phyloP scores from a whole-genome alignment of 2,329 filamentous ascomycete genomes.

The Sarocladiaceae sp. region DNA sequence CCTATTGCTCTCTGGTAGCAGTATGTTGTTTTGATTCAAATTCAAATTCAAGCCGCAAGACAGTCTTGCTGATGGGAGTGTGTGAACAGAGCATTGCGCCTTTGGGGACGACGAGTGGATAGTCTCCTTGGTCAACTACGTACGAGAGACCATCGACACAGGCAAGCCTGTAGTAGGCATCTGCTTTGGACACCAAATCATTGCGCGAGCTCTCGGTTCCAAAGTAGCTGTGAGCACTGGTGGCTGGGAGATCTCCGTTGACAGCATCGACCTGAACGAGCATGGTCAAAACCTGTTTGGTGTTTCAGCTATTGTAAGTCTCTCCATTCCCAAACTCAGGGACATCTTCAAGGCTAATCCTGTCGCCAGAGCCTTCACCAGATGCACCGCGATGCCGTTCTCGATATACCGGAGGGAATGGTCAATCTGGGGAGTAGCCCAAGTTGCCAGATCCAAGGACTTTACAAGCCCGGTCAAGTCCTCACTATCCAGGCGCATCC shows the following conservation, averaged over 20 bases:
- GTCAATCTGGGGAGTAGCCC: constrained; percentile 36
- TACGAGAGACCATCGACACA: constrained; percentile 24
- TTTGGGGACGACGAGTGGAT: constrained; percentile 42
- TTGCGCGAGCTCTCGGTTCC: constrained; percentile 37
- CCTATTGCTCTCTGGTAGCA: constrained; percentile 29
- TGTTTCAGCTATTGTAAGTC: constrained; percentile 26
- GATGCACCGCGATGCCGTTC: constrained; percentile 43
- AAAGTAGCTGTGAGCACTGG: constrained; percentile 31
- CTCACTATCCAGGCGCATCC: constrained; percentile 44
- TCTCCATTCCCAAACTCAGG: background rate
- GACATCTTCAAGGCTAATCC: background rate
- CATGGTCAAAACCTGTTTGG: constrained; percentile 35
- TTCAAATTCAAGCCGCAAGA: background rate
- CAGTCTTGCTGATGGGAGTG: background rate
- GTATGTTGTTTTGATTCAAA: constrained; percentile 14
- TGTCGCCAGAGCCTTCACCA: constrained; percentile 32
- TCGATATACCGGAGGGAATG: constrained; percentile 32
- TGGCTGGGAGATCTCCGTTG: constrained; percentile 43
- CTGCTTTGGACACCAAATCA: constrained; percentile 46
- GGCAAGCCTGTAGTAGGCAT: constrained; percentile 39
- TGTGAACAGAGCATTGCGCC: constrained; percentile 30
- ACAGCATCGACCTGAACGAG: constrained; percentile 32
- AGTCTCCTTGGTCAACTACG: constrained; percentile 34
- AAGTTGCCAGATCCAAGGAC: constrained; percentile 35
- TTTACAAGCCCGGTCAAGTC: constrained; percentile 33